Evolutionary conservation across 2,329 filamentous ascomycete species (phyloP).

Genomic region (Pyrenochaeta sp.): DNA sequence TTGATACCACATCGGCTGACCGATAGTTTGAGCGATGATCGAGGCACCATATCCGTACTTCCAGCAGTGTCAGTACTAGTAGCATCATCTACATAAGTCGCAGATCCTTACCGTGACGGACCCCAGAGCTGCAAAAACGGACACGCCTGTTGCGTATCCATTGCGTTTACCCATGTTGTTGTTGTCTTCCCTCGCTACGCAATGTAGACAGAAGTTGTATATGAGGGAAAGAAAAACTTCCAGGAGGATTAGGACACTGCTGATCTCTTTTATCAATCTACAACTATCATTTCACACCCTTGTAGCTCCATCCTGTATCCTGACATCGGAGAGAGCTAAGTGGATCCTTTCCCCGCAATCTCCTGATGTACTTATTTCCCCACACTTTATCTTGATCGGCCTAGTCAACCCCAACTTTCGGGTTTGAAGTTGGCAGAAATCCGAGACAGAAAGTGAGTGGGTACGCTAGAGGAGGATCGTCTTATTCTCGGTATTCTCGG

Average conservation of each 20-base stretch:
- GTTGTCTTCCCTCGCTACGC: background rate
- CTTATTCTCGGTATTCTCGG: background rate
- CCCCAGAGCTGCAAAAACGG: background rate
- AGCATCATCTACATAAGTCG: background rate
- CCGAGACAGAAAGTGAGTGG: background rate
- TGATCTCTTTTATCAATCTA: background rate
- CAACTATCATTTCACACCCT: background rate
- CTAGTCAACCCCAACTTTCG: background rate
- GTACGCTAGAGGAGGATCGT: background rate
- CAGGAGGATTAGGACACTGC: background rate
- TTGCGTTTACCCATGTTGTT: background rate
- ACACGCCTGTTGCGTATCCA: background rate
- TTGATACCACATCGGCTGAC: background rate
- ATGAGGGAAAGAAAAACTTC: background rate
- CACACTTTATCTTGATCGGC: background rate
- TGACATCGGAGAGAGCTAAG: background rate
- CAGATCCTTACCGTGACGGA: background rate
- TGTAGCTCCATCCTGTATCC: background rate
- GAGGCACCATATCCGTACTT: background rate
- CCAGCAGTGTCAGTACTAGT: background rate
- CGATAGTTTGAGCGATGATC: background rate
- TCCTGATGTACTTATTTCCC: background rate
- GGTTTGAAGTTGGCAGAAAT: background rate
- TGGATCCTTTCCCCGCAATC: background rate
- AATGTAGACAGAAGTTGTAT: background rate